Conservation (phyloP, 495 filamentous ascomycete species). For the Penicillium soppii region DNA sequence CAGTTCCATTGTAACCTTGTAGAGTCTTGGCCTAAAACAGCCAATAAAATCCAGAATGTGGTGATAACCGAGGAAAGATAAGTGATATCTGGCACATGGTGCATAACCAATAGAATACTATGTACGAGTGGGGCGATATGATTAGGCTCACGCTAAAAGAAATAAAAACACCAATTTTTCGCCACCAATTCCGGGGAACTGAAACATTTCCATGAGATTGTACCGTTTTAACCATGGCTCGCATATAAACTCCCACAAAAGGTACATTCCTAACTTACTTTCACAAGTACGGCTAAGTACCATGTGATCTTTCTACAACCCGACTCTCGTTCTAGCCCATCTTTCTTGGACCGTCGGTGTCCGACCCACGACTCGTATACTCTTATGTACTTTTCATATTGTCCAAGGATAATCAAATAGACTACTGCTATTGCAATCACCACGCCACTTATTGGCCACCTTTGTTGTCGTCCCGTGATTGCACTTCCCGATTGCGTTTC, state of each 20-base stretch:
- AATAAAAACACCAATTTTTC: too few relatives aligned
- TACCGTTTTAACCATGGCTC: too few relatives aligned
- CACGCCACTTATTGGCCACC: background rate
- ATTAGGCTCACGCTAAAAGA: constrained; percentile 5
- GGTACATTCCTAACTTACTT: too few relatives aligned
- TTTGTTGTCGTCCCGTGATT: background rate
- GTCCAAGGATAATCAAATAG: too few relatives aligned
- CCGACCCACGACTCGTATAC: background rate
- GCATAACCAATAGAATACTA: background rate
- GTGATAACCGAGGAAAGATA: constrained; percentile 8
- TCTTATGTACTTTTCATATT: background rate
- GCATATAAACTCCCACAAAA: too few relatives aligned
- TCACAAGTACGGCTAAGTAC: too few relatives aligned
- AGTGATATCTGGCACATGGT: constrained; percentile 2
- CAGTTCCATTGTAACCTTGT: constrained; percentile 4
- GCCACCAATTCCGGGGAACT: background rate
- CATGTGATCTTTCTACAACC: background rate
- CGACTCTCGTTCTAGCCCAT: background rate
- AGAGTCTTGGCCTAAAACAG: background rate
- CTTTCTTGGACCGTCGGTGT: constrained; percentile 1
- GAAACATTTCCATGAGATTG: background rate
- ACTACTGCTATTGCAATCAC: too few relatives aligned
- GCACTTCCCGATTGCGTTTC: constrained; percentile 13
- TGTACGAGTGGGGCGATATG: background rate
- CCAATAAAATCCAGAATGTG: background rate